phyloP scores from a whole-genome alignment of 2,329 filamentous ascomycete genomes.

The Calonectria pteridis region DNA sequence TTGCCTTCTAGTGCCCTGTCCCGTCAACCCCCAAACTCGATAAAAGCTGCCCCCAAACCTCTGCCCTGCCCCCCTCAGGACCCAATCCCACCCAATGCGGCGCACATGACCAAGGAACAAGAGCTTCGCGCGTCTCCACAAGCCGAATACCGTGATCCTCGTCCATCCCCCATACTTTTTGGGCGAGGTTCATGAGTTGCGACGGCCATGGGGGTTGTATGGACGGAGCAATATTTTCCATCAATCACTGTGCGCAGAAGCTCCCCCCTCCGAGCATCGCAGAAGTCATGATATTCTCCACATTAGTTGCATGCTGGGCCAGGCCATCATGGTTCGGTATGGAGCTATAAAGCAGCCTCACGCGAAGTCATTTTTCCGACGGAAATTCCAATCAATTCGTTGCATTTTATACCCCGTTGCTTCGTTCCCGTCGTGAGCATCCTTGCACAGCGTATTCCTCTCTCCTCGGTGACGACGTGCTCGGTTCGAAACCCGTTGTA shows the following conservation, averaged over 20 bases:
- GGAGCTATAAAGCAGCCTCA: constrained; percentile 36
- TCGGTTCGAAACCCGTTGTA: not conserved
- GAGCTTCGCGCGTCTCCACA: not conserved
- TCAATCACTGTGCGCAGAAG: constrained; percentile 33
- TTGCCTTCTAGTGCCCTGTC: not conserved
- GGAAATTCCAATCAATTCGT: not conserved
- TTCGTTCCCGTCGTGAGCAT: not conserved
- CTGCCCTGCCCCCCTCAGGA: not conserved
- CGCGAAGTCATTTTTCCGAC: constrained; percentile 10
- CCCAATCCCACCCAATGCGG: not conserved
- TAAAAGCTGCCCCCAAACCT: constrained; percentile 17
- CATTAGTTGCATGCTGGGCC: constrained; percentile 21
- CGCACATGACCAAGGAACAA: not conserved
- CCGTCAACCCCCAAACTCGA: constrained; percentile 16
- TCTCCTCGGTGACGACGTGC: not conserved
- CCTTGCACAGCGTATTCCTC: not conserved
- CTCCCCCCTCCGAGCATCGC: constrained; percentile 28
- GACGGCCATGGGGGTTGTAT: constrained; percentile 30
- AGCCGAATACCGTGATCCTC: constrained; percentile 7
- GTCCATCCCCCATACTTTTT: constrained; percentile 23
- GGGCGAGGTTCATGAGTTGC: not conserved
- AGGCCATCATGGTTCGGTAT: constrained; percentile 20
- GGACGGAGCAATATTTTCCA: constrained; percentile 36
- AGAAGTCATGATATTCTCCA: constrained; percentile 36
- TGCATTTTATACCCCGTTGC: not conserved